Evolutionary conservation across 176 grass and related monocot species (phyloP).

Genomic region (Metroxylon sagu): DNA sequence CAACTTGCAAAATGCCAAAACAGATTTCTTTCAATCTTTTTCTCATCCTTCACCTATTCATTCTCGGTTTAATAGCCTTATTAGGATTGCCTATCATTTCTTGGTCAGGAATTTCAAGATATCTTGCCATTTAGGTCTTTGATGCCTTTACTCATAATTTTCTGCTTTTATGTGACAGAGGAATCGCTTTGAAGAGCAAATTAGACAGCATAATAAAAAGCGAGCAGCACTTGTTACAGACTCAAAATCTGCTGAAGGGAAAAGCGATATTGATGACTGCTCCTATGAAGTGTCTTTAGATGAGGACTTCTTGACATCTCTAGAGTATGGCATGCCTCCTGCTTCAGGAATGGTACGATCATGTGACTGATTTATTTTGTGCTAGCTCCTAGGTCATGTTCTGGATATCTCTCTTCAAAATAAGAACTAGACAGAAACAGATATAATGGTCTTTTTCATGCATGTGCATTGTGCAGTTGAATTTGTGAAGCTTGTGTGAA

Average conservation of each 20-base stretch:
- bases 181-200: conserved; percentile 84
- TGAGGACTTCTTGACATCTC: conserved; percentile 82
- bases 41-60: too few relatives aligned
- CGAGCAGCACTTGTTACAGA: conserved; percentile 42
- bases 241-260: conserved; percentile 41
- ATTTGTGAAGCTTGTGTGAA: too few relatives aligned
- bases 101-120: too few relatives aligned
- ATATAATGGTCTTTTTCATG: too few relatives aligned
- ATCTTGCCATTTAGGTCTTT: neutral
- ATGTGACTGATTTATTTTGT: neutral
- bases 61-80: too few relatives aligned
- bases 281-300: conserved; percentile 91
- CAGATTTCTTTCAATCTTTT: too few relatives aligned
- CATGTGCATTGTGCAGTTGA: too few relatives aligned
- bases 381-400: too few relatives aligned
- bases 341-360: conserved; percentile 85
- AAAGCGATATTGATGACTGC: conserved; percentile 52
- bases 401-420: too few relatives aligned
- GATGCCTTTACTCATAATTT: neutral
- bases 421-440: too few relatives aligned
- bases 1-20: too few relatives aligned
- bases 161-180: conserved; percentile 37
- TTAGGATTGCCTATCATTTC: too few relatives aligned
- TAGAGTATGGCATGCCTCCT: conserved; percentile 99
- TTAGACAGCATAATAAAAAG: conserved; percentile 90